Evolutionary conservation across 2,329 filamentous ascomycete genomes (phyloP), one percentile per base, ranked within the genome.

Genomic region (Aspergillus floridensis): DNA sequence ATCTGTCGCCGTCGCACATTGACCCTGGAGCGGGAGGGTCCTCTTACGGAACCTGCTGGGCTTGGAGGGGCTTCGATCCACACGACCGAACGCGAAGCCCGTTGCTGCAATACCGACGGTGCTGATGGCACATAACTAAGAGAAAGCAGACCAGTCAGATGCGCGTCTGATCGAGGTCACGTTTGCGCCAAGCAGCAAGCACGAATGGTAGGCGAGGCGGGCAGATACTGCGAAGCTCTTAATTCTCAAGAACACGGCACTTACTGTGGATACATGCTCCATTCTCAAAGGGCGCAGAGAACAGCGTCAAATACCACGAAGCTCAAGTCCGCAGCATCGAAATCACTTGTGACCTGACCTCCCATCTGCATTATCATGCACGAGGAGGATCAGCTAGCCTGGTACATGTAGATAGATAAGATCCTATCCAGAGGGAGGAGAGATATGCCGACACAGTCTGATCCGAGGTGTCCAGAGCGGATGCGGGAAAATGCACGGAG

Each of bases 61-160:
- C 62, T 74, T 73, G 60, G 73, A 58, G 38, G 59, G 67, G 60
- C 74, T 65, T 60, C 71, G 73, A 66, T 81, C 77, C 58, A 79
- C 78, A 66, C 80, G 81, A 69, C 81, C 84, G 68, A 86, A 78
- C 58, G 82, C 82, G 65, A 85, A 78, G 62, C 86, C 85, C 59
- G 84, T 78, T 58, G 82, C 80, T 65, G 85, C 85, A 65, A 86
- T 80, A 72, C 83, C 84, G 75, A 86, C 78, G 68, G 84, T 86
- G 78, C 84, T 84, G 72, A 85, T 77, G 69, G 85, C 86, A 83
- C 83, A 86, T 68, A 88, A 81, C 84, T 87, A 67, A 53, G 31
- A 38, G 26, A 5, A 41, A 41, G 31, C 46, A 26, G 56, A 49
- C 54, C 19, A 57, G 53, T 24, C n/a, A n/a, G 24, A 14, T 32